Evolutionary conservation across 495 filamentous ascomycete species (phyloP).

Genomic region (Aspergillus saccharolyticus): DNA sequence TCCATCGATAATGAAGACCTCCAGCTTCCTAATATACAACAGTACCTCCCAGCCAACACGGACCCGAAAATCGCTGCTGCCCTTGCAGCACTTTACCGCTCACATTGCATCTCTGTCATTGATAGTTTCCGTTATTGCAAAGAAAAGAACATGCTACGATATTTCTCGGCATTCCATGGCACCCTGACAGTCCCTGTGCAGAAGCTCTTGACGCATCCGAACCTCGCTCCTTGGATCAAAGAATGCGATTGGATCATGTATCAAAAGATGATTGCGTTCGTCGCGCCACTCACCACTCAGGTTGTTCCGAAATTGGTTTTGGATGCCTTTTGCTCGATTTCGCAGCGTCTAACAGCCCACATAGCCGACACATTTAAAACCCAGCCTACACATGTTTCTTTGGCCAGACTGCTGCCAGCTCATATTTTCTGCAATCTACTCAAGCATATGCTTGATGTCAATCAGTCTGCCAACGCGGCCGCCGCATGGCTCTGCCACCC

Average conservation of each 20-base stretch:
- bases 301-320: constrained; percentile 81
- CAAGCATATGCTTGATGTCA: constrained; percentile 81
- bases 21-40: constrained; percentile 68
- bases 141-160: constrained; percentile 87
- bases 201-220: constrained; percentile 78
- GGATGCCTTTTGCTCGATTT: constrained; percentile 78
- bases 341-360: constrained; percentile 68
- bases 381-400: constrained; percentile 74
- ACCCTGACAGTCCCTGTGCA: constrained; percentile 96
- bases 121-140: constrained; percentile 94
- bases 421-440: constrained; percentile 82
- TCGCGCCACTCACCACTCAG: constrained; percentile 78
- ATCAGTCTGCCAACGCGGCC: constrained; percentile 66
- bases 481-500: constrained; percentile 47
- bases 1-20: constrained; percentile 61
- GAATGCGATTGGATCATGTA: constrained; percentile 95
- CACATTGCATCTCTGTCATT: constrained; percentile 89
- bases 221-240: constrained; percentile 85
- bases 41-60: constrained; percentile 65
- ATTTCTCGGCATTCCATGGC: constrained; percentile 93
- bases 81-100: constrained; percentile 79
- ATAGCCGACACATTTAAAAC: constrained; percentile 72
- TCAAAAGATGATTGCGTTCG: constrained; percentile 88
- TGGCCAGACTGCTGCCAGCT: constrained; percentile 82
- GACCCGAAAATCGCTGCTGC: constrained; percentile 80